Base-by-base conservation (phyloP, 225 moss, liverwort and hornwort genomes). In the Pleurozium schreberi region DNA sequence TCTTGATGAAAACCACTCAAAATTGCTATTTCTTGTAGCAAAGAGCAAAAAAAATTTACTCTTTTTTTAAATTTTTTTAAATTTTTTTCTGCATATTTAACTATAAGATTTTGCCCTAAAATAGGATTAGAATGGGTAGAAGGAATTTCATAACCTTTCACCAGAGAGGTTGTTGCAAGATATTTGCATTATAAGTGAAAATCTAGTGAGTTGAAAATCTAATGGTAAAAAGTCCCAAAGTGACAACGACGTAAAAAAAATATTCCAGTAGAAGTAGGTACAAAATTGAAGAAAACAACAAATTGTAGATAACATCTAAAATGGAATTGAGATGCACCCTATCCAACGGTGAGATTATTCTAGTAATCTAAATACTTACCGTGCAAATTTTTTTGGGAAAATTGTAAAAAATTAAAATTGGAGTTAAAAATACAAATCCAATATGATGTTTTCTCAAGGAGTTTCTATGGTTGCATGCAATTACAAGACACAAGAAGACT, bases 91-190 rank as follows among this genome's bases (percentile, higher is more conserved):
- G 25, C 5, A 12, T 3, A 9, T 27, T 71, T 10, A 16, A 17
- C 1, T 0, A 1, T 6, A 2, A 17, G 3, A 28, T 28, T 45
- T 45, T 73, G 28, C 6, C 17, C 28, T 27, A 73, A 3, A 73
- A 1, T 17, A 73, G 14, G 17, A 8, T 28, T 27, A 71, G 9
- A 27, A 16, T 16, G 9, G 5, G 0, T 43, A 1, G 5, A 70
- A 70, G 15, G 14, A 26, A 26, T 43, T n/a, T 40, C 0, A 8
- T 0, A 70, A 70, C 14, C 0, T 42, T 27, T 70, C 1, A 14
- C 0, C 2, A 3, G 0, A 0, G 42, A 16, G 16, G 26, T 26
- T 27, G 27, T 55, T 18, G 3, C 16, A 27, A 42, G 42, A 14
- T 26, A 26, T 25, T 69, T 25, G n/a, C 12, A 40, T 40, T 18